phyloP scores from a whole-genome alignment of 1,284 basidiomycete species.

The Phlebopus sp. region DNA sequence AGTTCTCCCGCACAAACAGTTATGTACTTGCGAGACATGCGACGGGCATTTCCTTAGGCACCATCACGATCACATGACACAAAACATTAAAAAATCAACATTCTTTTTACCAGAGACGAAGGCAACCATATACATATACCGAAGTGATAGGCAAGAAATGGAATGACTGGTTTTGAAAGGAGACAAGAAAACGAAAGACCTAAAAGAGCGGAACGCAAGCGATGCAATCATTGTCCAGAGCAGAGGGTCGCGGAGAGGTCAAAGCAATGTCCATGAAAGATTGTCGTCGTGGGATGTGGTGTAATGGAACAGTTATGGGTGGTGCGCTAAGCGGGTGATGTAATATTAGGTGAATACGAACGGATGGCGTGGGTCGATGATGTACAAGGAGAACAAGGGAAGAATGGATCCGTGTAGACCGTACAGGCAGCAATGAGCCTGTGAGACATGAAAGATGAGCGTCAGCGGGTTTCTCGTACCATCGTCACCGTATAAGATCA shows the following conservation, averaged over 20 bases:
- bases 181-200: conserved; percentile 8
- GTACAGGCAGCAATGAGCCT: background rate
- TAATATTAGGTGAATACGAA: conserved; percentile 11
- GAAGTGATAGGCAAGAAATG: conserved; percentile 5
- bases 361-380: conserved; percentile 15
- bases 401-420: conserved; percentile 5
- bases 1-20: too few relatives aligned
- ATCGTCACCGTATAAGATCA: conserved; percentile 51
- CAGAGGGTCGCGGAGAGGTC: conserved; percentile 13
- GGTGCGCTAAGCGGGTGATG: conserved; percentile 15
- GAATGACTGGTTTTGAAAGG: conserved; percentile 8
- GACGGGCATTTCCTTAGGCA: background rate
- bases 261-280: conserved; percentile 29
- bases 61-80: conserved; percentile 25
- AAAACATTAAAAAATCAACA: background rate
- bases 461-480: background rate
- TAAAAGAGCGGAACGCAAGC: conserved; percentile 16
- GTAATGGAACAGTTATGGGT: conserved; percentile 18
- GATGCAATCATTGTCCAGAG: conserved; percentile 31
- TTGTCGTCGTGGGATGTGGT: conserved; percentile 13
- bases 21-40: too few relatives aligned
- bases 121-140: conserved; percentile 28
- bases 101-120: conserved; percentile 9
- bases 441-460: conserved; percentile 4
- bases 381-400: conserved; percentile 18